Conservation (phyloP, 2,329 filamentous ascomycete genomes). For the Aureobasidium lini region DNA sequence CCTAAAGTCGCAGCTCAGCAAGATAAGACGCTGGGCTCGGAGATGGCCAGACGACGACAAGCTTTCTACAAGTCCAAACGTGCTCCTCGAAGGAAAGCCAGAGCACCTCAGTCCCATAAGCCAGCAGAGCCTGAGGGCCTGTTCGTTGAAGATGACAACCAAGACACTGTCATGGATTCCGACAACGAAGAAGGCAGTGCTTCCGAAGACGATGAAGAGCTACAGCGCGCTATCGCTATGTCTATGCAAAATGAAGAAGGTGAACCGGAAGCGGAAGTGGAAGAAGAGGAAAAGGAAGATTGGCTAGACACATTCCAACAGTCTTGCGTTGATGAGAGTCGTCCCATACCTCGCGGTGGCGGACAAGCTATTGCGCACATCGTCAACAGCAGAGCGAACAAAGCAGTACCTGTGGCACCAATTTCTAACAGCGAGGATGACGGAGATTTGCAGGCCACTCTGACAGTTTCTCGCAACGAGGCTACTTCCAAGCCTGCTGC, state of each 20-base stretch:
- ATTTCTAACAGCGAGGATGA: neutral
- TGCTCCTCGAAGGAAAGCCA: constrained; percentile 17
- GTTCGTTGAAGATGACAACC: constrained; percentile 42
- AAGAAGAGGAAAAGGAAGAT: constrained; percentile 45
- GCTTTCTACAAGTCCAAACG: constrained; percentile 38
- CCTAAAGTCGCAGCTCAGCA: constrained; percentile 49
- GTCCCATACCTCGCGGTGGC: constrained; percentile 38
- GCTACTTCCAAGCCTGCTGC: neutral
- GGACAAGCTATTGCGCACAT: constrained; percentile 61
- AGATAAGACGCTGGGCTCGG: constrained; percentile 1
- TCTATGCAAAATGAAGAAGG: constrained; percentile 64
- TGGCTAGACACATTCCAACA: constrained; percentile 39
- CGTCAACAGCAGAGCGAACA: constrained; percentile 65
- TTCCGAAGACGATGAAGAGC: constrained; percentile 60
- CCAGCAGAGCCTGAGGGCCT: constrained; percentile 44
- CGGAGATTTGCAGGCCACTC: neutral
- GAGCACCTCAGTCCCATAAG: constrained; percentile 19
- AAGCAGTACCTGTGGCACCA: constrained; percentile 38
- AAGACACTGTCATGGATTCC: constrained; percentile 20
- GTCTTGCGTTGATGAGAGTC: constrained; percentile 34
- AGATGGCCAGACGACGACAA: constrained; percentile 35
- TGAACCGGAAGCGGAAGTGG: constrained; percentile 23
- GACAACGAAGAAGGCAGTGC: constrained; percentile 36
- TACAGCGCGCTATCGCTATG: constrained; percentile 75
- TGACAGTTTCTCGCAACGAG: constrained; percentile 5